A percentile compares a stretch with the other conserved stretches of the same genome.
These are phyloP conservation scores for Cutaneotrichosporon mucoides DNA, from an alignment of 1,284 basidiomycete species.

Conservation along the genomic window DNA sequence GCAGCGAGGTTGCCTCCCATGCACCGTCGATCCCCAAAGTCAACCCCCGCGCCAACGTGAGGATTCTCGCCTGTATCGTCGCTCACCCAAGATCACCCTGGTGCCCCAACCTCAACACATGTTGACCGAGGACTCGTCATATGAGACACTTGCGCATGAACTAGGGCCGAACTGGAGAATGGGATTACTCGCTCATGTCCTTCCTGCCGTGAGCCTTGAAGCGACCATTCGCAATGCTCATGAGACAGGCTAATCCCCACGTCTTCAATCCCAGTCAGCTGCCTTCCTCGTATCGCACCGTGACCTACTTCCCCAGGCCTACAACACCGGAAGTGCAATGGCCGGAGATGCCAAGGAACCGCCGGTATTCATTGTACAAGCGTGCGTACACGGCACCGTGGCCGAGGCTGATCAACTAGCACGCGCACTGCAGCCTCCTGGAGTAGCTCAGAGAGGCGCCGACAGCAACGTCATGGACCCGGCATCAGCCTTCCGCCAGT, in stretches of 20 bases:
- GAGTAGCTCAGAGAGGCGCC: too few species aligned
- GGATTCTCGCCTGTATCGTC: neutral
- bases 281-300: neutral
- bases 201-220: constrained; percentile 5
- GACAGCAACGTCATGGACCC: neutral
- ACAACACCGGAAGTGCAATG: constrained; percentile 12
- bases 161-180: constrained; percentile 4
- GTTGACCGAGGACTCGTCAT: neutral
- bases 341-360: constrained; percentile 23
- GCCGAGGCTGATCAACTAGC: too few species aligned
- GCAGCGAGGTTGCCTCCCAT: neutral
- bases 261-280: neutral
- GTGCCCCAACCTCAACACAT: constrained; percentile 1
- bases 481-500: constrained; percentile 7
- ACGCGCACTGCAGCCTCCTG: too few species aligned
- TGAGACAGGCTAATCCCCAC: neutral
- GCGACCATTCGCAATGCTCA: too few species aligned
- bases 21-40: neutral
- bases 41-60: constrained; percentile 1
- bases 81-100: constrained; percentile 6
- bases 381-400: constrained; percentile 8
- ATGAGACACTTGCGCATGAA: neutral
- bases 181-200: constrained; percentile 7
- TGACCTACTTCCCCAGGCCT: constrained; percentile 25
- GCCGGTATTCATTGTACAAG: constrained; percentile 15